These are phyloP conservation scores for Grosmannia penicillata DNA, from an alignment of 2,329 filamentous ascomycete genomes.

Conservation along the genomic window DNA sequence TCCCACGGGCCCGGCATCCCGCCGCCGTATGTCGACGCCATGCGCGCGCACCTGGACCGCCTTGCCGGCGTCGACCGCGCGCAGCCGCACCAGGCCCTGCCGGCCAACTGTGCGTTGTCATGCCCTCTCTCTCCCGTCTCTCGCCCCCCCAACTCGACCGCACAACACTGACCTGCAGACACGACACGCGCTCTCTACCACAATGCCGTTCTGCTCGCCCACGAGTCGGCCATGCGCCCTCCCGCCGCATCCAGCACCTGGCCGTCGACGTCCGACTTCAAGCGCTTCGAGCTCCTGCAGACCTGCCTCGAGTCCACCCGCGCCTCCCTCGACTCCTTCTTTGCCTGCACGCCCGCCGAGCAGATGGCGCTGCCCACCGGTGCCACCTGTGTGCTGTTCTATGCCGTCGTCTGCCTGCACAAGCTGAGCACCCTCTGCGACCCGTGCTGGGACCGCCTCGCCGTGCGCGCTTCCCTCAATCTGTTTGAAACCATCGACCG, in stretches of 20 bases:
- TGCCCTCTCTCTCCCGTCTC: neutral
- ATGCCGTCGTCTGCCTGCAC: slow-evolving; percentile 6
- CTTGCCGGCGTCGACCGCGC: no score
- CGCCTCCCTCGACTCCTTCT: slow-evolving; percentile 7
- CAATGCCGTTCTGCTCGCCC: slow-evolving; percentile 4
- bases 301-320: slow-evolving; percentile 7
- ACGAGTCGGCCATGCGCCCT: slow-evolving; percentile 4
- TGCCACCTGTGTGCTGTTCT: slow-evolving; percentile 4
- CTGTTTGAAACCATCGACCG: slow-evolving; percentile 15
- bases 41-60: neutral
- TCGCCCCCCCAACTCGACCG: no score
- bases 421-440: slow-evolving; percentile 14
- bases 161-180: slow-evolving; percentile 2
- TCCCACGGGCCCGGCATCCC: no score
- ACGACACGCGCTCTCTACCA: slow-evolving; percentile 5
- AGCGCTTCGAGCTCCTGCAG: slow-evolving; percentile 6
- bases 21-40: neutral
- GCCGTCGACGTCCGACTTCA: slow-evolving; percentile 1
- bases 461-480: slow-evolving; percentile 17
- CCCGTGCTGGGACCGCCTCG: slow-evolving; percentile 20
- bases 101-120: neutral
- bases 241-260: neutral
- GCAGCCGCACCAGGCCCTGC: neutral
- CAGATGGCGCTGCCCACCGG: slow-evolving; percentile 1
- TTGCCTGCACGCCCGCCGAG: slow-evolving; percentile 1